A percentile compares a stretch with the other conserved stretches of the same genome.
Evolutionary conservation across 805 yeast genomes (phyloP).

Genomic region (Monosporozyma aerobia): DNA sequence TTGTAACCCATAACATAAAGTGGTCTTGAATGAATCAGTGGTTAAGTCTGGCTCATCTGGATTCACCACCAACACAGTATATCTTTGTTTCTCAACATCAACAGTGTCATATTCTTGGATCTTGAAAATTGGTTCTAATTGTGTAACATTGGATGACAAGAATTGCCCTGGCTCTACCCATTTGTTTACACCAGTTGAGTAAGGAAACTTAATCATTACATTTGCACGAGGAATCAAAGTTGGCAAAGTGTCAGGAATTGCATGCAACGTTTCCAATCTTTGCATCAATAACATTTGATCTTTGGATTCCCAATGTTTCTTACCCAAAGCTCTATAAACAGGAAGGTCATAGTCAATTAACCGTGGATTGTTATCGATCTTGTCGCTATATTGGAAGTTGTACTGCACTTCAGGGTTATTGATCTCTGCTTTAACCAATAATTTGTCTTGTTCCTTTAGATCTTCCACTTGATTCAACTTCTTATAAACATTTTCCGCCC

Average conservation of each 20-base stretch:
- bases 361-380: slow-evolving; percentile 33
- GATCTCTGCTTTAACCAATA: slow-evolving; percentile 54
- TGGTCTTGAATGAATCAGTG: slow-evolving; percentile 59
- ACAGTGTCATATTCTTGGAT: slow-evolving; percentile 59
- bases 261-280: slow-evolving; percentile 73
- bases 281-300: slow-evolving; percentile 80
- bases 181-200: slow-evolving; percentile 49
- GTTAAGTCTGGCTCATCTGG: slow-evolving; percentile 82
- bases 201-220: slow-evolving; percentile 66
- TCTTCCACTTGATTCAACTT: slow-evolving; percentile 20
- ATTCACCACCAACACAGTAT: slow-evolving; percentile 74
- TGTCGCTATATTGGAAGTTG: slow-evolving; percentile 43
- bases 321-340: slow-evolving; percentile 63
- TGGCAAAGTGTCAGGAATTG: slow-evolving; percentile 91
- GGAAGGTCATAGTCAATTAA: slow-evolving; percentile 62
- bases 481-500: slow-evolving; percentile 34
- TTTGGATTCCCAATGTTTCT: slow-evolving; percentile 61
- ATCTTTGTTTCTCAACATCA: slow-evolving; percentile 39
- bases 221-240: slow-evolving; percentile 76
- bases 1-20: slow-evolving; percentile 66
- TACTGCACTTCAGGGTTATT: slow-evolving; percentile 79
- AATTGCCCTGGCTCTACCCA: slow-evolving; percentile 75
- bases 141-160: slow-evolving; percentile 64
- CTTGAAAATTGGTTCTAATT: slow-evolving; percentile 66
- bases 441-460: slow-evolving; percentile 22